Evolutionary conservation across 768 basidiomycete species (phyloP).

Genomic region (Lactifluus piperatus): DNA sequence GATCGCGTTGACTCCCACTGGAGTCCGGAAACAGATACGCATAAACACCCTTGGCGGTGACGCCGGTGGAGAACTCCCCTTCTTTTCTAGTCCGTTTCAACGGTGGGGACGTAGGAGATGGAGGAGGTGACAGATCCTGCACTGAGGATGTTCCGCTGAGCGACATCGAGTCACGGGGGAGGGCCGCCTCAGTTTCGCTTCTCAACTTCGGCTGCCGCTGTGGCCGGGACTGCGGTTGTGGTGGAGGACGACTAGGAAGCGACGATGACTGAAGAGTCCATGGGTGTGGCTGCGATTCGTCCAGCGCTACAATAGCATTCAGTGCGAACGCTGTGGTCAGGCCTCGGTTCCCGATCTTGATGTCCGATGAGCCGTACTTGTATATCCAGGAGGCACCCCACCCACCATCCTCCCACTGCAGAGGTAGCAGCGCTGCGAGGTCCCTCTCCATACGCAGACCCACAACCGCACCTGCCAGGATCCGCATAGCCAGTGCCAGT

Average conservation of each 20-base stretch:
- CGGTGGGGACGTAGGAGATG: not conserved
- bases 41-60: not conserved
- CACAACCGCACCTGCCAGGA: conserved; percentile 36
- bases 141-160: not conserved
- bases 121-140: not conserved
- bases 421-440: conserved; percentile 33
- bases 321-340: conserved; percentile 46
- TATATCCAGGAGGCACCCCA: conserved; percentile 51
- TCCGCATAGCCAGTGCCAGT: conserved; percentile 49
- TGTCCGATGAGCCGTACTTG: conserved; percentile 40
- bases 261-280: not conserved
- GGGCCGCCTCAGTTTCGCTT: no score
- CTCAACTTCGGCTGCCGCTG: no score
- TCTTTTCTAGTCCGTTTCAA: not conserved
- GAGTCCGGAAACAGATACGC: not conserved
- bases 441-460: conserved; percentile 38
- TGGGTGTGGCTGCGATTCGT: not conserved
- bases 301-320: conserved; percentile 36
- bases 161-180: not conserved
- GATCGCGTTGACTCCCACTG: not conserved
- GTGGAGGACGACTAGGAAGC: not conserved
- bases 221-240: not conserved
- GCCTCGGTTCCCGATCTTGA: conserved; percentile 46
- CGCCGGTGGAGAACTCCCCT: not conserved
- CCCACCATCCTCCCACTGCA: conserved; percentile 48